Base-by-base conservation (phyloP, 192 early-diverging fungal species). In the Funneliformis mosseae region DNA sequence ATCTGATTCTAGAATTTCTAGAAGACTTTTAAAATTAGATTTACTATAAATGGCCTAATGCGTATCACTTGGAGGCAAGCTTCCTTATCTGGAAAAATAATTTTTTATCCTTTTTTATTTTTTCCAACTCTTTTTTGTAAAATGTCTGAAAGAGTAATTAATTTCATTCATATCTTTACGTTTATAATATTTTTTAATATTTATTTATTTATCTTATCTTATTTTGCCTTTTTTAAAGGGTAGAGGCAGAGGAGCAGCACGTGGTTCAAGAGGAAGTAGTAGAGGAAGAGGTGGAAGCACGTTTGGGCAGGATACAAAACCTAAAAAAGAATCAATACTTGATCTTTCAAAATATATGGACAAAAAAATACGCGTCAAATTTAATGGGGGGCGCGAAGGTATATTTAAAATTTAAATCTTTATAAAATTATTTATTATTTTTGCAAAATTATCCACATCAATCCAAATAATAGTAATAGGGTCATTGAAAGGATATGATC, bases 351-450 rank as follows among this genome's bases (percentile, higher is more conserved):
- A 97, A 87, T 97, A 98, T 88, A 90, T 93, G 87, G 92, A 99
- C 80, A 96, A 97, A 85, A 88, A 92, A 74, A 92, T 99, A 70
- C 90, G 92, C 43, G 96, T 97, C 64, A 95, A 98, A 88, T 98
- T 96, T 86, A 93, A 91, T 75, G 96, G 94, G 42, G 96, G 96
- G 59, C 89, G 97, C 61, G 95, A 99, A 92, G 96, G 96, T 97
- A 86, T 60, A 59, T 50, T 45, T n/a, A 14, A 14, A 21, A 5
- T 21, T 55, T 21, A 18, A 16, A 21, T 55, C 7, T 21, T 21
- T n/a, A 6, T 55, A 5, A 55, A 55, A 5, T 18, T 55, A 21
- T 55, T 5, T 55, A 55, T 0, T 7, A 55, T 21, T n/a, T n/a
- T 21, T 55, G 16, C 7, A 21, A n/a, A n/a, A n/a, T n/a, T n/a